Conservation (phyloP, 2,329 filamentous ascomycete genomes). For the Fusarium dlaminii region DNA sequence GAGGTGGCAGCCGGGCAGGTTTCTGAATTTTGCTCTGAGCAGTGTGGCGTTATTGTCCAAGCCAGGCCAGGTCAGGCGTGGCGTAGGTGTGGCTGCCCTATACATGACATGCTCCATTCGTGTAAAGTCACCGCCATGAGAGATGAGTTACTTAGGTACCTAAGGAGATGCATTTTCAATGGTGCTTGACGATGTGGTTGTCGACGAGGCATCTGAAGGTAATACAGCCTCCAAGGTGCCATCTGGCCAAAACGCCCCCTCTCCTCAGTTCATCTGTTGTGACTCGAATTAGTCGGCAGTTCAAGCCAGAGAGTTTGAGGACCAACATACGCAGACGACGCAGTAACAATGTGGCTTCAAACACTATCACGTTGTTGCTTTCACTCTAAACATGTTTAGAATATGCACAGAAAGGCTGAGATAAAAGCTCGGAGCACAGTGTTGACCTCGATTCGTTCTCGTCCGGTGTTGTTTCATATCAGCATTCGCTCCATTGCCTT, state of each 20-base stretch:
- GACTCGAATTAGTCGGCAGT: neutral
- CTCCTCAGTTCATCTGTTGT: neutral
- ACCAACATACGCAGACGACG: neutral
- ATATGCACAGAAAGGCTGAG: neutral
- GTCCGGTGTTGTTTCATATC: constrained; percentile 4
- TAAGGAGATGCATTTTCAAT: neutral
- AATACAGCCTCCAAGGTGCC: neutral
- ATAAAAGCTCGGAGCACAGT: neutral
- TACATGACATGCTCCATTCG: neutral
- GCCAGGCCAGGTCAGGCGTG: neutral
- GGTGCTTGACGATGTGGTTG: neutral
- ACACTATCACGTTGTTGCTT: neutral
- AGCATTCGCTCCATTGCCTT: neutral
- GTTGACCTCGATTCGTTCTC: constrained; percentile 5
- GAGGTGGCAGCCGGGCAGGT: too few species aligned
- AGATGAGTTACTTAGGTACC: neutral
- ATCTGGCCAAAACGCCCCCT: neutral
- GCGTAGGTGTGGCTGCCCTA: neutral
- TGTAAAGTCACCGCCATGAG: neutral
- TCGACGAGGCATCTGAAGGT: neutral
- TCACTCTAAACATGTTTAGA: neutral
- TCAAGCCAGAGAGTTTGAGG: neutral
- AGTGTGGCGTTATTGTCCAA: constrained; percentile 1
- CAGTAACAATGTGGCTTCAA: neutral
- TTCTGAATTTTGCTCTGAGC: neutral